A percentile compares a stretch with the other conserved stretches of the same genome.
phyloP scores from a whole-genome alignment of 306 rosid species.

The Cyclanthera cordifolia region DNA sequence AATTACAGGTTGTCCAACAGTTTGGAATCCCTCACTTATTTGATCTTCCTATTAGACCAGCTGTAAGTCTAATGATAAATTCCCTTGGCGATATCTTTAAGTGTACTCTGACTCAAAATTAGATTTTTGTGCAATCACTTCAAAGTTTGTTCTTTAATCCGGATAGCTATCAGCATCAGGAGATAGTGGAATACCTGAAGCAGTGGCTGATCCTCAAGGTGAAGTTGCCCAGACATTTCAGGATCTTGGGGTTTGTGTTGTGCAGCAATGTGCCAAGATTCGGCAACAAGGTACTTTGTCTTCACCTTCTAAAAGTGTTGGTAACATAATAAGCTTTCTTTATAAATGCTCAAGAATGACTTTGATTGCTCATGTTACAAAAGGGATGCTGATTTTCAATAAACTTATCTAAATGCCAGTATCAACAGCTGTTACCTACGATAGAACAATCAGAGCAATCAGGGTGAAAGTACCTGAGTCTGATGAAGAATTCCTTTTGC shows the following conservation, averaged over 20 bases:
- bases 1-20: conserved; percentile 77
- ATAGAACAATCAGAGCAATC: conserved; percentile 70
- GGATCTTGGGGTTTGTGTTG: conserved; percentile 76
- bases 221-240: conserved; percentile 81
- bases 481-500: conserved; percentile 78
- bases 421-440: conserved; percentile 89
- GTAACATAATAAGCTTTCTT: neutral
- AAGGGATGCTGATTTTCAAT: neutral
- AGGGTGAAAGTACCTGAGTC: conserved; percentile 88
- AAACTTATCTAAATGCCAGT: conserved; percentile 26
- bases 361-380: conserved; percentile 1
- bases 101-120: neutral
- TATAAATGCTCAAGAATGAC: neutral
- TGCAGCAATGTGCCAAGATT: conserved; percentile 95
- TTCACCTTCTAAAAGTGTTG: neutral
- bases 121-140: neutral
- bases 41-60: conserved; percentile 90
- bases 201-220: conserved; percentile 80
- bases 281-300: conserved; percentile 79
- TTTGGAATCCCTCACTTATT: conserved; percentile 95
- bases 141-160: conserved; percentile 9
- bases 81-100: neutral
- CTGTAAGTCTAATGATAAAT: conserved; percentile 38
- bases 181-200: conserved; percentile 93
- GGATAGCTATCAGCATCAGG: conserved; percentile 89